These are phyloP conservation scores for Chalara sp. DNA, from an alignment of 2,329 filamentous ascomycete genomes.

Conservation along the genomic window DNA sequence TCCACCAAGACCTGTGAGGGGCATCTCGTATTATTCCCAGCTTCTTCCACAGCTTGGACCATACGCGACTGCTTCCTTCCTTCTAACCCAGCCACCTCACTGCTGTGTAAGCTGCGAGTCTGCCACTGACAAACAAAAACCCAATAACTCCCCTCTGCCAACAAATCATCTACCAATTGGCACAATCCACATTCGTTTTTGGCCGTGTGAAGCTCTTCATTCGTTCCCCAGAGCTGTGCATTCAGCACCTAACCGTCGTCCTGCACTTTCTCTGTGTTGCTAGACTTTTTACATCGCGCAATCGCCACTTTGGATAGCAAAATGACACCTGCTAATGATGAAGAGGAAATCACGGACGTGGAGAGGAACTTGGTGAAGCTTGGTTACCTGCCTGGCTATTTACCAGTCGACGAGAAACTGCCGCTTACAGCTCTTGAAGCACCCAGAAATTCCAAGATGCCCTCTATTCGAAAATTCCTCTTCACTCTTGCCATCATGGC, in stretches of 20 bases:
- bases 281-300: no score
- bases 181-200: no score
- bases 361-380: not conserved
- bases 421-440: slow-evolving; percentile 2
- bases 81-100: no score
- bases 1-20: no score
- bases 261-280: not conserved
- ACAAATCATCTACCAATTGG: no score
- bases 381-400: not conserved
- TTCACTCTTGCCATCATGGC: slow-evolving; percentile 26
- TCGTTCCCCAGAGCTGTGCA: not conserved
- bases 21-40: no score
- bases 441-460: slow-evolving; percentile 28
- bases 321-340: not conserved
- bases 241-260: not conserved
- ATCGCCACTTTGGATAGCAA: not conserved
- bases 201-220: not conserved
- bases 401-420: slow-evolving; percentile 4
- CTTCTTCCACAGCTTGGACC: no score
- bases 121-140: no score
- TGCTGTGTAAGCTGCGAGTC: no score
- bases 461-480: slow-evolving; percentile 30
- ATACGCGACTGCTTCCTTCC: no score
- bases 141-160: no score
- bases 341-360: not conserved